phyloP scores from a whole-genome alignment of 139 green algal species.

The Tetraselmis striata region DNA sequence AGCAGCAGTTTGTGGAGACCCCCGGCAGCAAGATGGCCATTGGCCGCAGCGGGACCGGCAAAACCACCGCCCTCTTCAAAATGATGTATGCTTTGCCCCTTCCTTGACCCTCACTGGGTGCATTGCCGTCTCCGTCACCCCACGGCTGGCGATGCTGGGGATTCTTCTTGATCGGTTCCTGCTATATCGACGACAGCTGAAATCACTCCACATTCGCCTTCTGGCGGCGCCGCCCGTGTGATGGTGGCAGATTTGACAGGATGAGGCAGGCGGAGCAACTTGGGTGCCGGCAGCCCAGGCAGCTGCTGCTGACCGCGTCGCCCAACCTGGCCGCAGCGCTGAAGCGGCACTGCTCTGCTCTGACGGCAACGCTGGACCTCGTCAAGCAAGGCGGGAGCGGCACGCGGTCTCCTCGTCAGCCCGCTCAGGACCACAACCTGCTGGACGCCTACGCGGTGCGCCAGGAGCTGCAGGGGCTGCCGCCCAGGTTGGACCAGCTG shows the following conservation, averaged over 20 bases:
- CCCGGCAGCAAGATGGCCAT: slow-evolving; percentile 8
- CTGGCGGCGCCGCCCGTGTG: too few relatives aligned
- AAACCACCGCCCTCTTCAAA: slow-evolving; percentile 20
- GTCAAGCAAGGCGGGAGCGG: too few relatives aligned
- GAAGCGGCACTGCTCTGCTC: background rate
- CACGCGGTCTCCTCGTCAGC: background rate
- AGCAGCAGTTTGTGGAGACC: background rate
- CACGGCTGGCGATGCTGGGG: background rate
- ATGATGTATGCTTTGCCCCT: background rate
- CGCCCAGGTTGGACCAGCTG: background rate
- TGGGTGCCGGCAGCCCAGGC: background rate
- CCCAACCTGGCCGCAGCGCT: background rate
- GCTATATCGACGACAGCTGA: too few relatives aligned
- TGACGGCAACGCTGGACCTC: background rate
- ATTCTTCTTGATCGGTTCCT: slow-evolving; percentile 12
- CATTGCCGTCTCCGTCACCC: background rate
- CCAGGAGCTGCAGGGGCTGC: slow-evolving; percentile 3
- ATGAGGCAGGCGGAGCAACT: background rate
- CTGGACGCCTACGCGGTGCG: slow-evolving; percentile 12
- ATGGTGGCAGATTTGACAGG: background rate
- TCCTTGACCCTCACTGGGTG: background rate
- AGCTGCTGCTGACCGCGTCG: background rate
- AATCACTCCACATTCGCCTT: too few relatives aligned
- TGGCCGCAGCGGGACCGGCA: slow-evolving; percentile 29
- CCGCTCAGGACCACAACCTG: background rate